phyloP scores from a whole-genome alignment of 768 basidiomycete genomes.

The Serendipita sp. region DNA sequence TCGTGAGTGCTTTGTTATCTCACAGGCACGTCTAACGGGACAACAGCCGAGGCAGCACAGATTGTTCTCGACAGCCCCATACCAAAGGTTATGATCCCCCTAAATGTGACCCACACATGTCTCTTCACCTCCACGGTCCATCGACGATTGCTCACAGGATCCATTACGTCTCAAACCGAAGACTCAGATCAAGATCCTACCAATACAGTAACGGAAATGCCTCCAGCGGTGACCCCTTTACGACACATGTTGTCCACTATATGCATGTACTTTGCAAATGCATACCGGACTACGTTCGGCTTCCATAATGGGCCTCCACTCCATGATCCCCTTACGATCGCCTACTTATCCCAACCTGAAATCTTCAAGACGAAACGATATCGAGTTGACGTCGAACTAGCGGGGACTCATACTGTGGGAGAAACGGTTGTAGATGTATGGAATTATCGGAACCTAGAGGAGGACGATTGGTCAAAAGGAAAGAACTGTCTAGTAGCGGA shows the following conservation, averaged over 20 bases:
- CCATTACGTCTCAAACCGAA: neutral
- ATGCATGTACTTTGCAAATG: constrained; percentile 53
- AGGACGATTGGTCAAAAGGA: constrained; percentile 59
- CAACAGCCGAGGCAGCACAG: constrained; percentile 63
- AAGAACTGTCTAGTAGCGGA: constrained; percentile 66
- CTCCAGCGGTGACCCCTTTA: constrained; percentile 29
- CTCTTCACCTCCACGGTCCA: constrained; percentile 50
- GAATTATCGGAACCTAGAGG: constrained; percentile 33
- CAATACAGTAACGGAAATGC: constrained; percentile 18
- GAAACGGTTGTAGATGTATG: constrained; percentile 73
- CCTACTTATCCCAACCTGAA: constrained; percentile 53
- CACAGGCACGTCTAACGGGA: neutral
- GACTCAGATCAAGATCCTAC: constrained; percentile 10
- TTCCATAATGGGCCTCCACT: constrained; percentile 73
- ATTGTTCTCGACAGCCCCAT: constrained; percentile 63
- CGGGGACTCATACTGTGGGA: constrained; percentile 47
- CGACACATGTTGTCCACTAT: constrained; percentile 62
- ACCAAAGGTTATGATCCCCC: constrained; percentile 59
- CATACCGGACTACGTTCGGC: constrained; percentile 61
- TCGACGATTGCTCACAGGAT: constrained; percentile 32
- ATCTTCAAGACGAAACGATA: constrained; percentile 48
- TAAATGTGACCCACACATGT: constrained; percentile 79
- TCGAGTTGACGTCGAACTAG: constrained; percentile 70
- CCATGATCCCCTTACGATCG: constrained; percentile 73
- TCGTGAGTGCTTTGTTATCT: too few species aligned